A percentile compares a stretch with the other conserved stretches of the same genome.
Conservation (phyloP, 495 filamentous ascomycete genomes). For the Staphylotrichum longicolle region DNA sequence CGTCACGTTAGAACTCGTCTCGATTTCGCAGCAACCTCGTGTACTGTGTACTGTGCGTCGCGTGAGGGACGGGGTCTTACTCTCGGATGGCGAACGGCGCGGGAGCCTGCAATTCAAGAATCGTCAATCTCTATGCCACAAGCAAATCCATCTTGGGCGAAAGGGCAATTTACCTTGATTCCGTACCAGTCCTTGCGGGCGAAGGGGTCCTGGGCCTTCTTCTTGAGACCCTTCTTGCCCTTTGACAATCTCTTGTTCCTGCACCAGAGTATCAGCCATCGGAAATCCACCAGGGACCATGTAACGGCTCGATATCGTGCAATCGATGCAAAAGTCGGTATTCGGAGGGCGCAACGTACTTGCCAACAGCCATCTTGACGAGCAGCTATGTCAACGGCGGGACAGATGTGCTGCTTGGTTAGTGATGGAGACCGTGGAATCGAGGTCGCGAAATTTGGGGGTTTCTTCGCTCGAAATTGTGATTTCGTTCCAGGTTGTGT, state of each 20-base stretch:
- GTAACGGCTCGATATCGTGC: slow-evolving; percentile 14
- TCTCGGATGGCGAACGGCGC: slow-evolving; percentile 94
- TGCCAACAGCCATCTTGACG: slow-evolving; percentile 89
- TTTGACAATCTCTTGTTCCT: slow-evolving; percentile 99
- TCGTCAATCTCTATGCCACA: slow-evolving; percentile 22
- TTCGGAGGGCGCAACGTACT: slow-evolving; percentile 56
- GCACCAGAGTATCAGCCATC: slow-evolving; percentile 46
- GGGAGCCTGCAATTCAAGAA: slow-evolving; percentile 62
- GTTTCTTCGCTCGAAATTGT: slow-evolving; percentile 39
- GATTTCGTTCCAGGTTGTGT: slow-evolving; percentile 37
- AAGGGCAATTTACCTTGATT: slow-evolving; percentile 69
- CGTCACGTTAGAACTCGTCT: slow-evolving; percentile 35
- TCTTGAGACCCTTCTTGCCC: slow-evolving; percentile 99
- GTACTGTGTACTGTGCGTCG: slow-evolving; percentile 12
- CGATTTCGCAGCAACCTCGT: slow-evolving; percentile 16
- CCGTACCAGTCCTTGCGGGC: slow-evolving; percentile 98
- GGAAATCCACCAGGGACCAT: slow-evolving; percentile 16
- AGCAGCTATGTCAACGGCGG: slow-evolving; percentile 39
- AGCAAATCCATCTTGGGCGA: not conserved
- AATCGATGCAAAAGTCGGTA: slow-evolving; percentile 23
- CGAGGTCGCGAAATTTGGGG: slow-evolving; percentile 36
- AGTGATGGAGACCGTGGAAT: slow-evolving; percentile 39
- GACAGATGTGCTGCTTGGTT: slow-evolving; percentile 36
- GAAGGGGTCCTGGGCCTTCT: slow-evolving; percentile 97
- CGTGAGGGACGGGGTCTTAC: slow-evolving; percentile 57